These are phyloP conservation scores for Smittium culicis DNA, from an alignment of 371 early-diverging fungal species.

Conservation along the genomic window DNA sequence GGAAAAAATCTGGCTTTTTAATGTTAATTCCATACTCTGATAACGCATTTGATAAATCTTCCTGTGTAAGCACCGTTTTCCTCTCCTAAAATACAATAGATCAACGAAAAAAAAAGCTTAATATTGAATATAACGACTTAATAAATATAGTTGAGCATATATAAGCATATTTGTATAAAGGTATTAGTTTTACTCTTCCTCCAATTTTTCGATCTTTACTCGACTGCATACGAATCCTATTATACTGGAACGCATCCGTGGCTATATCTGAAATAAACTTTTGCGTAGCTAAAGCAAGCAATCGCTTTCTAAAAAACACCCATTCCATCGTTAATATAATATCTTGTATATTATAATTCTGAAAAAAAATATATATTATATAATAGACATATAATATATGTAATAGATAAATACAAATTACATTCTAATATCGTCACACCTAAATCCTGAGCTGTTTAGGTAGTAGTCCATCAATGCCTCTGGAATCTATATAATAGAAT, in stretches of 20 bases:
- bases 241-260: conserved; percentile 85
- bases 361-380: too few relatives aligned
- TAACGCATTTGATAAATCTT: conserved; percentile 79
- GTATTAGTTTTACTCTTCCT: too few relatives aligned
- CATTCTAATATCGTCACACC: conserved; percentile 79
- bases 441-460: conserved; percentile 82
- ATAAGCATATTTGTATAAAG: not conserved
- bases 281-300: conserved; percentile 83
- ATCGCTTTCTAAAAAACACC: too few relatives aligned
- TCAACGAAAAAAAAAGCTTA: conserved; percentile 15
- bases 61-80: conserved; percentile 77
- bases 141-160: conserved; percentile 6
- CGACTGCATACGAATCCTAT: conserved; percentile 69
- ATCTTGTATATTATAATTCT: conserved; percentile 18
- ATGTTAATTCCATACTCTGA: conserved; percentile 87
- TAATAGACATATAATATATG: conserved; percentile 25
- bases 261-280: conserved; percentile 91
- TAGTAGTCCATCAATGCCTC: conserved; percentile 95
- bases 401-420: too few relatives aligned
- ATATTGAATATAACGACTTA: not conserved
- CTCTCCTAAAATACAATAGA: too few relatives aligned
- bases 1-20: conserved; percentile 84
- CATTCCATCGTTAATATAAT: conserved; percentile 16
- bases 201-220: conserved; percentile 37
- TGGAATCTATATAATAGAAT: too few relatives aligned